Percentiles rank a stretch among this genome's conserved stretches.
Conservation (phyloP, 23 red algal genomes). For the Cyanidiococcus yangmingshanensis region DNA sequence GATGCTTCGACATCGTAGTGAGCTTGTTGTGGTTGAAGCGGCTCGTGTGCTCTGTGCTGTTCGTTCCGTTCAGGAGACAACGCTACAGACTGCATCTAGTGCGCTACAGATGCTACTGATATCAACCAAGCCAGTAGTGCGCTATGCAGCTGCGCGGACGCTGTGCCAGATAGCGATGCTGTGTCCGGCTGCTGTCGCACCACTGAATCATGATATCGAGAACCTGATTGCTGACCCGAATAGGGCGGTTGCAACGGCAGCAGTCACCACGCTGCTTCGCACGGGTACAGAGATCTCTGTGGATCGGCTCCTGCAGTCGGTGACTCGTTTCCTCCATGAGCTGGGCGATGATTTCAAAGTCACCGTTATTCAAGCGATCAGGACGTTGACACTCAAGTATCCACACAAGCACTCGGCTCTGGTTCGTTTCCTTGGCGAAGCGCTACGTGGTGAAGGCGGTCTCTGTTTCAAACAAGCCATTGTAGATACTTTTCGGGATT, state of each 20-base stretch:
- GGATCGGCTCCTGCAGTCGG: constrained; percentile 86
- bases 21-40: constrained; percentile 89
- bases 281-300: constrained; percentile 77
- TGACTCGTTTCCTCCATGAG: constrained; percentile 71
- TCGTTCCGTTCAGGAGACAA: constrained; percentile 38
- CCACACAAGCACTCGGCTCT: constrained; percentile 85
- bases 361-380: constrained; percentile 75
- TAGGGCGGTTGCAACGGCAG: constrained; percentile 79
- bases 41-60: constrained; percentile 61
- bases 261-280: constrained; percentile 82
- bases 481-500: constrained; percentile 58
- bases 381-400: constrained; percentile 80
- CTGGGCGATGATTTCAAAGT: constrained; percentile 95
- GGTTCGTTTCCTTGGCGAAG: constrained; percentile 84
- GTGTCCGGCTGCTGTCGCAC: constrained; percentile 45
- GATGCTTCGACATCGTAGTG: constrained; percentile 72
- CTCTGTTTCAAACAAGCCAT: constrained; percentile 81
- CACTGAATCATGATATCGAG: constrained; percentile 81
- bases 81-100: constrained; percentile 60
- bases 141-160: constrained; percentile 73
- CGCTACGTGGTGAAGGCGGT: constrained; percentile 93
- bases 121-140: constrained; percentile 39
- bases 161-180: constrained; percentile 51
- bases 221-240: constrained; percentile 80
- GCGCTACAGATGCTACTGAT: constrained; percentile 66